These are phyloP conservation scores for Datura wrightii DNA, from an alignment of 257 asterid genomes.

Conservation along the genomic window DNA sequence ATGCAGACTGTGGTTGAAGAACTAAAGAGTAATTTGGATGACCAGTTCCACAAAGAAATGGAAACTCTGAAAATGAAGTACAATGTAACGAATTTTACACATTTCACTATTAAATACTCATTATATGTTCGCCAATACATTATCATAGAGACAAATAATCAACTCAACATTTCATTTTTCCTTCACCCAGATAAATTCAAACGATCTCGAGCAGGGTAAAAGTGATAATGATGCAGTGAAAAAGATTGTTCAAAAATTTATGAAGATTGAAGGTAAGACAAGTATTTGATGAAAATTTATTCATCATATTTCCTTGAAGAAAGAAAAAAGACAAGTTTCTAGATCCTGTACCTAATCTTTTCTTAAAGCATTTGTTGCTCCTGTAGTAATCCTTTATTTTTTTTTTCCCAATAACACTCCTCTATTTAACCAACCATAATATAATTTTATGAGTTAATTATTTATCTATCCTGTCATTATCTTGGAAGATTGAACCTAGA, in stretches of 20 bases:
- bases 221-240: conserved; percentile 56
- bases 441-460: too few species aligned
- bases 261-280: conserved; percentile 83
- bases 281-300: too few species aligned
- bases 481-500: neutral
- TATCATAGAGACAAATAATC: neutral
- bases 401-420: neutral
- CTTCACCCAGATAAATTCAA: conserved; percentile 49
- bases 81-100: conserved; percentile 49
- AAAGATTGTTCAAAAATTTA: conserved; percentile 71
- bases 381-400: neutral
- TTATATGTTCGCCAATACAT: conserved; percentile 9
- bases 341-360: neutral
- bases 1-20: conserved; percentile 68
- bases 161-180: conserved; percentile 12
- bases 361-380: neutral
- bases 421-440: neutral
- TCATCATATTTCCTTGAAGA: too few species aligned
- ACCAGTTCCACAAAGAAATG: conserved; percentile 55
- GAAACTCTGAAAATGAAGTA: conserved; percentile 59
- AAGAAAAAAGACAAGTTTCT: neutral
- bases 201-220: conserved; percentile 47
- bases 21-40: conserved; percentile 63
- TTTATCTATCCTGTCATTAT: neutral
- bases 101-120: neutral